Percentiles rank a stretch among this genome's conserved stretches.
Evolutionary conservation across 805 yeast genomes (phyloP).

Genomic region (Suhomyces kilbournensis): DNA sequence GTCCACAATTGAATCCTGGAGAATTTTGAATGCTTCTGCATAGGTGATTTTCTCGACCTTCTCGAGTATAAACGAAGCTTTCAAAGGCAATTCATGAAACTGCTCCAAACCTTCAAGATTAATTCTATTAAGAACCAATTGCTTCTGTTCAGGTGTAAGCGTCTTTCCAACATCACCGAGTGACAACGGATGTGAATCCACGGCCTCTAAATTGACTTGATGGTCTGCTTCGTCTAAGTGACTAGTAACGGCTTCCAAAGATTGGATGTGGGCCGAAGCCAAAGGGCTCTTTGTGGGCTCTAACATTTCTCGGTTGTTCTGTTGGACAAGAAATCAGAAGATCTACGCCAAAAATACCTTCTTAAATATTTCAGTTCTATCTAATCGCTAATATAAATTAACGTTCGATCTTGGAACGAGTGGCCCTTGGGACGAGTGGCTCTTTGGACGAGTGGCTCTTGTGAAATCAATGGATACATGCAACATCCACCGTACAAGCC

Average conservation of each 20-base stretch:
- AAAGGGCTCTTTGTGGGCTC: not conserved
- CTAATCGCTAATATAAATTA: not conserved
- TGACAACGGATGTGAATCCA: not conserved
- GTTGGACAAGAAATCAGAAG: not conserved
- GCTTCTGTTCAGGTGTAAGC: conserved; percentile 27
- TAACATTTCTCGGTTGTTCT: not conserved
- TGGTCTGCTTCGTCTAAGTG: not conserved
- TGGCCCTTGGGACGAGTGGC: not conserved
- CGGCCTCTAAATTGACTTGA: not conserved
- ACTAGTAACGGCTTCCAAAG: not conserved
- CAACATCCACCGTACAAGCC: not conserved
- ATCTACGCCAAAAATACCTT: not conserved
- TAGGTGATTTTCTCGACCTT: conserved; percentile 22
- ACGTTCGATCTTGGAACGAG: not conserved
- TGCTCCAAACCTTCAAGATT: conserved; percentile 23
- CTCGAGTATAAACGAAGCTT: conserved; percentile 25
- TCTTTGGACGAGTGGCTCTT: not conserved
- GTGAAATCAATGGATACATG: not conserved
- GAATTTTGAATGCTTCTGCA: conserved; percentile 23
- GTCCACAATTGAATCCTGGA: conserved; percentile 25
- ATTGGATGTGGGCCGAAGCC: not conserved
- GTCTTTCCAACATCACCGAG: conserved; percentile 18
- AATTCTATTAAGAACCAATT: conserved; percentile 25
- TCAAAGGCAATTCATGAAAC: conserved; percentile 29
- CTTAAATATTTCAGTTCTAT: not conserved